Base-by-base conservation (phyloP, 176 grass and related monocot genomes). In the Rhipidocladum racemiflorum region DNA sequence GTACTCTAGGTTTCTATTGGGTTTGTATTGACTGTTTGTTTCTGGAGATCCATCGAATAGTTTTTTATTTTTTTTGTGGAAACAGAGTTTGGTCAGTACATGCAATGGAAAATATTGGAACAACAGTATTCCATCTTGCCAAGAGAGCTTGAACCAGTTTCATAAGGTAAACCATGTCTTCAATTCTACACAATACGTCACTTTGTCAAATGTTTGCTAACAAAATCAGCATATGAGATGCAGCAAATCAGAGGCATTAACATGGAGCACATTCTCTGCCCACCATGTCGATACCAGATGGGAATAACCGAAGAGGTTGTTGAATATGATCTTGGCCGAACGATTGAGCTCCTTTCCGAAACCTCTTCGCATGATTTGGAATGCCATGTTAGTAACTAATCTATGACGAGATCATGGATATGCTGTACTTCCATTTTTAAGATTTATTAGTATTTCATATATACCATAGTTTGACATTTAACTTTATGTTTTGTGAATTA, bases 201-300 rank as follows among this genome's bases (percentile, higher is more conserved):
- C 36, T 0, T 21, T 14, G 35, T 76, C 28, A 9, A 39, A 44
- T 32, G 36, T 30, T 24, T 21, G 29, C 13, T 57, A 46, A 84
- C 48, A 59, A 13, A 28, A 55, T 68, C 3, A 57, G 11, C 30
- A 32, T 79, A 5, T 70, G 27, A 63, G 21, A 34, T 87, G 76
- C 83, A 94, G 86, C 72, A 86, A 48, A 89, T 87, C n/a, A 84
- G 81, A 64, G 80, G 86, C 60, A 91, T 94, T 51, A 88, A 88
- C 17, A 25, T 25, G 79, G 76, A 89, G n/a, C 92, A 94, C 38
- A 76, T 91, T 55, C 83, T 94, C 62, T 91, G 68, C 32, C 78
- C 88, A 36, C 92, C 83, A 0, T 94, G 92, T 50, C 71, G 61
- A 14, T 89, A 81, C 43, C 54, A 82, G 25, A 81, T 94, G 85